Evolutionary conservation across 495 filamentous ascomycete species (phyloP), one percentile per base, ranked within the genome.

Genomic region (Cryomyces antarcticus): DNA sequence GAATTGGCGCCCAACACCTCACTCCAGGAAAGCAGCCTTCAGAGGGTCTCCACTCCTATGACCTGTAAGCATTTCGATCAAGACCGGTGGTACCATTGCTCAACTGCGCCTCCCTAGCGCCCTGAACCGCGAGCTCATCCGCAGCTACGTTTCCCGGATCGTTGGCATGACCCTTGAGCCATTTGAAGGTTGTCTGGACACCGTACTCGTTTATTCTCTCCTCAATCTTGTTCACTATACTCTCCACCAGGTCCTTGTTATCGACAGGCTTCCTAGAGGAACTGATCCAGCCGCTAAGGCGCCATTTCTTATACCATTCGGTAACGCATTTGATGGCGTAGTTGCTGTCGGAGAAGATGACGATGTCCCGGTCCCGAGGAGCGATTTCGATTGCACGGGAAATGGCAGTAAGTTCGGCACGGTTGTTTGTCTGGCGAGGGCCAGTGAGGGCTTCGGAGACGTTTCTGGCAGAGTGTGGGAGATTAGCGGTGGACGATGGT

Each of bases 261-360:
- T 85, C 73, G 4, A 97, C 89, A 0, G 68, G 63, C 44, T 78
- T 80, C 6, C 70, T 70, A 9, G 67, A 61, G 4, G 73, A 55
- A 5, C 76, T 92, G 55, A 66, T 70, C 89, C 88, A 97, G 4
- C 70, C 67, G 49, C 93, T 88, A 43, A 60, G 69, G 17, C 70
- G 64, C 89, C 89, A 97, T 43, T 71, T 78, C 11, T 60, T 49
- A 52, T 73, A 82, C 89, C 89, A 97, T 27, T 72, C 68, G 0
- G 80, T 93, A n/a, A 82, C 73, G 54, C 88, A 95, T 46, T 84
- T 72, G 57, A 95, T 94, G 7, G 80, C 67, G 59, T 96, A 97
- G 45, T 74, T 73, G 53, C 77, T 84, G 60, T 95, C 89, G 11
- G 78, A 80, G 52, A 79, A 69, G 49, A 96, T 83, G 31, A 71